These are phyloP conservation scores for Hymenochaete sp. DNA, from an alignment of 1,284 basidiomycete genomes.

Conservation along the genomic window DNA sequence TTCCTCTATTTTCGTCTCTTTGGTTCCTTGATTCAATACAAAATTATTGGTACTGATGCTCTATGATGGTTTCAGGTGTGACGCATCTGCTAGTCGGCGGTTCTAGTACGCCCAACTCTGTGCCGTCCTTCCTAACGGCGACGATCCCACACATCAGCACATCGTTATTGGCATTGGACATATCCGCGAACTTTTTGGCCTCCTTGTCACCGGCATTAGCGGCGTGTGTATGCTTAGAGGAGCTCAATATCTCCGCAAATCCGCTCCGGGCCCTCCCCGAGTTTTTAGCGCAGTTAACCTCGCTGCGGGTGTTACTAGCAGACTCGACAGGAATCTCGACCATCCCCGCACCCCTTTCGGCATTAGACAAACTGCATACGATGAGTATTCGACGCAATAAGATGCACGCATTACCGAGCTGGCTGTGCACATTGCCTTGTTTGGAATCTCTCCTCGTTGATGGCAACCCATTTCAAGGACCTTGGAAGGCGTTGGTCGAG, in stretches of 20 bases:
- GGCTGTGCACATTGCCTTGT: slow-evolving; percentile 79
- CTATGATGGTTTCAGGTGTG: slow-evolving; percentile 45
- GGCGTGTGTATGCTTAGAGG: slow-evolving; percentile 76
- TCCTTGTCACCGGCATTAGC: slow-evolving; percentile 75
- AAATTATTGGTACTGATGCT: slow-evolving; percentile 9
- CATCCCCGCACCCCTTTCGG: slow-evolving; percentile 60
- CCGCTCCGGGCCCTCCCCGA: slow-evolving; percentile 77
- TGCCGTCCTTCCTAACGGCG: slow-evolving; percentile 64
- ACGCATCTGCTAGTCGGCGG: slow-evolving; percentile 83
- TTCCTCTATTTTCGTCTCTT: slow-evolving; percentile 8
- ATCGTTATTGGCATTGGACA: slow-evolving; percentile 82
- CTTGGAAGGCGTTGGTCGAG: slow-evolving; percentile 84
- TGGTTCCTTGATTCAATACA: slow-evolving; percentile 12
- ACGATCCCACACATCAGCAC: slow-evolving; percentile 62
- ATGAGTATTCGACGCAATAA: slow-evolving; percentile 85
- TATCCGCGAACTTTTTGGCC: slow-evolving; percentile 79
- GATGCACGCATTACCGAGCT: slow-evolving; percentile 83
- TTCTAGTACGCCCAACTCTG: slow-evolving; percentile 64
- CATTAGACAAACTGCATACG: slow-evolving; percentile 72
- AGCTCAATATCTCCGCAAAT: slow-evolving; percentile 90
- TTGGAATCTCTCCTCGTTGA: slow-evolving; percentile 87
- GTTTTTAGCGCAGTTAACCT: slow-evolving; percentile 68
- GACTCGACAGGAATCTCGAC: slow-evolving; percentile 78
- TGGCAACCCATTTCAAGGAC: slow-evolving; percentile 87
- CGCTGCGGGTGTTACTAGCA: slow-evolving; percentile 81